Evolutionary conservation across 2,329 filamentous ascomycete genomes (phyloP).

Genomic region (Pseudogymnoascus sp.): DNA sequence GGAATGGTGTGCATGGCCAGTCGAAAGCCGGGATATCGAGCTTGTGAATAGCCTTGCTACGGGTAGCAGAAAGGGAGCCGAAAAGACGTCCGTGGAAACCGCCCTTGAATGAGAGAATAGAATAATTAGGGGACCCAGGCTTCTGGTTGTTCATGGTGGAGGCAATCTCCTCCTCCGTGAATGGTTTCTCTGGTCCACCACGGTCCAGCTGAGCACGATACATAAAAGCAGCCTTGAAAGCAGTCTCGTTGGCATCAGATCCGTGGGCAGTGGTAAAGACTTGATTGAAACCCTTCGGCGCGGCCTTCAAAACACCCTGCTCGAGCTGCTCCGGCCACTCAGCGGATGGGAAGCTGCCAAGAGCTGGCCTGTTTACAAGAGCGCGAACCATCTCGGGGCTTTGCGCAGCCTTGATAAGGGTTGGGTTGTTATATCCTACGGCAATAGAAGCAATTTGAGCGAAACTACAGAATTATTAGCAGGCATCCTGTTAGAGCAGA

Average conservation of each 20-base stretch:
- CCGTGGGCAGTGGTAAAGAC: conserved; percentile 74
- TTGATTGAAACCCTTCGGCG: conserved; percentile 66
- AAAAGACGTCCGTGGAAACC: conserved; percentile 78
- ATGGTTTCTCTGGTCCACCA: conserved; percentile 54
- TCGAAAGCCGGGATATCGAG: conserved; percentile 78
- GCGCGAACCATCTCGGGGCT: conserved; percentile 64
- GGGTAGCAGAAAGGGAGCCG: conserved; percentile 67
- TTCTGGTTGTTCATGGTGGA: conserved; percentile 63
- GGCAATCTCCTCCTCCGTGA: conserved; percentile 57
- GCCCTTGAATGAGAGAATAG: conserved; percentile 69
- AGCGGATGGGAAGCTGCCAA: conserved; percentile 71
- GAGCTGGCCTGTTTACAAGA: conserved; percentile 68
- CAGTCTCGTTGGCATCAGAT: conserved; percentile 76
- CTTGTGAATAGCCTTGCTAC: conserved; percentile 78
- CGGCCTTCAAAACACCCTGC: conserved; percentile 61
- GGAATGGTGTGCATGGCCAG: conserved; percentile 78
- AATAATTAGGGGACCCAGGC: conserved; percentile 65
- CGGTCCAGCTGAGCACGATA: conserved; percentile 65
- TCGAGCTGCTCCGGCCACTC: conserved; percentile 65
- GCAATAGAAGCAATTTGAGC: conserved; percentile 79
- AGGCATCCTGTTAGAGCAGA: neutral
- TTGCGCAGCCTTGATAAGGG: conserved; percentile 54
- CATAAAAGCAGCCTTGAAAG: conserved; percentile 83
- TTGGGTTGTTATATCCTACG: conserved; percentile 72
- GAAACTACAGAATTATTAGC: conserved; percentile 38